These are phyloP conservation scores for Rhizopus sp. DNA, from an alignment of 371 early-diverging fungal species.

Conservation along the genomic window DNA sequence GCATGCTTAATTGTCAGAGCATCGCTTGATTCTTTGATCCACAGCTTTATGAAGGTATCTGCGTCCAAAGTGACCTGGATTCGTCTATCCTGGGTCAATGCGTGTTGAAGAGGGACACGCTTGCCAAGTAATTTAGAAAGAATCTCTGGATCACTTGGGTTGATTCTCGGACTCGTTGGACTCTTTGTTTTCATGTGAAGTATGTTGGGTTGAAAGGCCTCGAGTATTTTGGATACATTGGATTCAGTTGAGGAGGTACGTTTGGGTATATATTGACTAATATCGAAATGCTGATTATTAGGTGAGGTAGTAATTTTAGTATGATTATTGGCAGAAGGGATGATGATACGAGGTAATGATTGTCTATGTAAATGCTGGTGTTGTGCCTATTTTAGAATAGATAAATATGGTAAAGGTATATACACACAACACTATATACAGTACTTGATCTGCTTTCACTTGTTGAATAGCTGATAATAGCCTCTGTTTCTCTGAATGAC, in stretches of 20 bases:
- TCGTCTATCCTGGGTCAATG: conserved; percentile 23
- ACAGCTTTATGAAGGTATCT: conserved; percentile 28
- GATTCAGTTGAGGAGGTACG: conserved; percentile 26
- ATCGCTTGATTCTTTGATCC: conserved; percentile 11
- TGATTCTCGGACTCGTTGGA: conserved; percentile 19
- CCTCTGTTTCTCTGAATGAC: conserved; percentile 14
- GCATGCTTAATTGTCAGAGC: conserved; percentile 17
- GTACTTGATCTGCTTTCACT: conserved; percentile 21
- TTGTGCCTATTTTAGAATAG: neutral
- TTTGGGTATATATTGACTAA: conserved; percentile 32
- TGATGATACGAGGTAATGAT: conserved; percentile 13
- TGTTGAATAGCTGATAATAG: conserved; percentile 20
- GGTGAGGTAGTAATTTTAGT: conserved; percentile 1
- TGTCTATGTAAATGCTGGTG: neutral
- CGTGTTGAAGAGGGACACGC: conserved; percentile 17
- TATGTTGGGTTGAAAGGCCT: conserved; percentile 20
- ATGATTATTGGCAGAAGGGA: conserved; percentile 7
- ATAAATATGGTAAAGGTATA: neutral
- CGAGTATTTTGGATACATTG: conserved; percentile 22
- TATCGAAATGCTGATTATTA: conserved; percentile 16
- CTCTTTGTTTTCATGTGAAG: neutral
- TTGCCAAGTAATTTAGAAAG: conserved; percentile 24
- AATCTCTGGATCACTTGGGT: conserved; percentile 19
- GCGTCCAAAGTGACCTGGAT: conserved; percentile 35
- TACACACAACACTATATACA: neutral